Evolutionary conservation across 1,284 basidiomycete genomes (phyloP).

Genomic region (Spongispora temasekensis): DNA sequence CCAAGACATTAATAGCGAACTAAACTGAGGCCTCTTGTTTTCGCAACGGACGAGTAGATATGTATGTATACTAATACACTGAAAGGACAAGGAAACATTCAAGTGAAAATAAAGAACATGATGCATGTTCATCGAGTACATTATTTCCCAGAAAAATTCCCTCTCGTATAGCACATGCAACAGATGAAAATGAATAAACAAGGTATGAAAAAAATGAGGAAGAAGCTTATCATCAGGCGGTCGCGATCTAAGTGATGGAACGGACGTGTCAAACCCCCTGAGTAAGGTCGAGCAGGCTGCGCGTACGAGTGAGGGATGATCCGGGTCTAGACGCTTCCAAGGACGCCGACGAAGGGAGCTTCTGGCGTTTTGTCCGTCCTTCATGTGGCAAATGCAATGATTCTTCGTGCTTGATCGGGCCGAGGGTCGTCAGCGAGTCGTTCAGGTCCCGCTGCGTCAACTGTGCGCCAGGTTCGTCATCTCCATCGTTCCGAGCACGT

Average conservation of each 20-base stretch:
- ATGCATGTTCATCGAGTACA: no score
- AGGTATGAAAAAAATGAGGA: background rate
- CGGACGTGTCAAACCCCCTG: background rate
- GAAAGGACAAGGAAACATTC: no score
- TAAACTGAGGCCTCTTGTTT: no score
- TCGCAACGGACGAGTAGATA: no score
- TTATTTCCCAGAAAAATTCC: background rate
- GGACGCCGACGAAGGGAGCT: slow-evolving; percentile 1
- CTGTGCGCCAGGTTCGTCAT: background rate
- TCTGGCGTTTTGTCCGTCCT: slow-evolving; percentile 19
- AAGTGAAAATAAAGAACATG: no score
- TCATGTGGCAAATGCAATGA: background rate
- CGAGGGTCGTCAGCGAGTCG: slow-evolving; percentile 8
- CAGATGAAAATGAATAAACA: background rate
- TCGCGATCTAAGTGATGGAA: background rate
- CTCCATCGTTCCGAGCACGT: slow-evolving; percentile 13
- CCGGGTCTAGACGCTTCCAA: background rate
- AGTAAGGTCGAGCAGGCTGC: slow-evolving; percentile 4
- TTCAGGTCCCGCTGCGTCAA: no score
- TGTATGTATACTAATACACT: no score
- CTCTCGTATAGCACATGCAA: slow-evolving; percentile 2
- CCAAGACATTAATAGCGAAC: no score
- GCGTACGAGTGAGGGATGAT: slow-evolving; percentile 4
- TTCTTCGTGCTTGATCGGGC: slow-evolving; percentile 5
- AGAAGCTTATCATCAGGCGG: background rate